phyloP scores from a whole-genome alignment of 768 basidiomycete genomes.

The Suillus subaureus region DNA sequence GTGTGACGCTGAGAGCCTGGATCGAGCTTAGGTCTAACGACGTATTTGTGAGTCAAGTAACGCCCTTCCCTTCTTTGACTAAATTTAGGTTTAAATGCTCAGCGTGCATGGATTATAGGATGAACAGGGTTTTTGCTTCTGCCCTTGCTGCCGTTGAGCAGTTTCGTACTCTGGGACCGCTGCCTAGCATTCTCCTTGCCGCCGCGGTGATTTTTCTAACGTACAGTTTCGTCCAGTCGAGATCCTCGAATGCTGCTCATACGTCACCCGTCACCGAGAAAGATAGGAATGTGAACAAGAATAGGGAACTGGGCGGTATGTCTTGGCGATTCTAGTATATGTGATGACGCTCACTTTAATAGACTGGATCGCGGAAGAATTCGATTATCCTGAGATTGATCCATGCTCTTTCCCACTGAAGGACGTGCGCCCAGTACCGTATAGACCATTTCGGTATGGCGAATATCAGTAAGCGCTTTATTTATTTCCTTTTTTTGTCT shows the following conservation, averaged over 20 bases:
- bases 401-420: slow-evolving; percentile 40
- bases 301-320: slow-evolving; percentile 27
- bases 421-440: slow-evolving; percentile 58
- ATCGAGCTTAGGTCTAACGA: not conserved
- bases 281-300: slow-evolving; percentile 20
- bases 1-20: not conserved
- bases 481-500: not conserved
- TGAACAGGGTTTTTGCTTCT: not conserved
- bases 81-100: not conserved
- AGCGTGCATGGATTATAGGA: not conserved
- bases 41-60: not conserved
- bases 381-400: slow-evolving; percentile 53
- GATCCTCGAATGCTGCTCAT: not conserved
- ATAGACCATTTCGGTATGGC: slow-evolving; percentile 66
- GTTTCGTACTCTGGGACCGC: not conserved
- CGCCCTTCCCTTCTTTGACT: not conserved
- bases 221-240: slow-evolving; percentile 16
- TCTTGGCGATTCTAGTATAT: not conserved
- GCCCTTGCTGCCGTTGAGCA: not conserved
- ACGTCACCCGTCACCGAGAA: slow-evolving; percentile 2
- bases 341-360: not conserved
- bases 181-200: not conserved
- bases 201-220: not conserved
- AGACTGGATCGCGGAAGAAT: slow-evolving; percentile 58
- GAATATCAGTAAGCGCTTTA: slow-evolving; percentile 55